Evolutionary conservation across 1,284 basidiomycete species (phyloP).

Genomic region (Malassezia brasiliensis): DNA sequence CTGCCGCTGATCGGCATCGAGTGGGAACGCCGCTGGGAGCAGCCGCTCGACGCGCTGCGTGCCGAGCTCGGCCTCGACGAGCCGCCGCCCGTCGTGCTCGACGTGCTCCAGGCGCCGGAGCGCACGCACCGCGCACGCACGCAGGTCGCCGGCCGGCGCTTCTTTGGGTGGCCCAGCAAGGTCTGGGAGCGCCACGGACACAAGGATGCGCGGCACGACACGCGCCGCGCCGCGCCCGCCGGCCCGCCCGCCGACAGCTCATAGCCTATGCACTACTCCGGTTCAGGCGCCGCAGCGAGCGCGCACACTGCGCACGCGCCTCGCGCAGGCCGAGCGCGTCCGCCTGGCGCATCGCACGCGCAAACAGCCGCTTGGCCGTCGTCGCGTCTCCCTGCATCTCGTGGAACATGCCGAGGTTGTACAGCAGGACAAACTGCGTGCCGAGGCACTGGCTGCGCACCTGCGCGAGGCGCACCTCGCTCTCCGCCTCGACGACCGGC

Average conservation of each 20-base stretch:
- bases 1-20: constrained; percentile 77
- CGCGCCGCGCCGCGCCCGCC: no score
- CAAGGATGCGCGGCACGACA: constrained; percentile 16
- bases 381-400: constrained; percentile 16
- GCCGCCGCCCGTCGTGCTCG: constrained; percentile 31
- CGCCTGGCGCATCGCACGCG: constrained; percentile 14
- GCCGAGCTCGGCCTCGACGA: constrained; percentile 62
- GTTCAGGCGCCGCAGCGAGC: constrained; percentile 13
- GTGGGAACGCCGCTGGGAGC: constrained; percentile 90
- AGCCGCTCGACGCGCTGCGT: constrained; percentile 69
- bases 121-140: constrained; percentile 8
- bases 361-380: constrained; percentile 12
- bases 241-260: no score
- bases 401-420: constrained; percentile 37
- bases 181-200: constrained; percentile 25
- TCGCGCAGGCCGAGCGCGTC: constrained; percentile 15
- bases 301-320: constrained; percentile 16
- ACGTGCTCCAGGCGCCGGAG: constrained; percentile 18
- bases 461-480: constrained; percentile 24
- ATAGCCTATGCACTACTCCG: neutral
- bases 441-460: constrained; percentile 34
- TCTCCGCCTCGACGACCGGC: constrained; percentile 3
- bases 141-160: constrained; percentile 11
- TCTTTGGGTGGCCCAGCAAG: constrained; percentile 38
- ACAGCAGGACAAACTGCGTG: constrained; percentile 39